Conservation (phyloP, 2,329 filamentous ascomycete genomes). For the Colletotrichum viniferum region DNA sequence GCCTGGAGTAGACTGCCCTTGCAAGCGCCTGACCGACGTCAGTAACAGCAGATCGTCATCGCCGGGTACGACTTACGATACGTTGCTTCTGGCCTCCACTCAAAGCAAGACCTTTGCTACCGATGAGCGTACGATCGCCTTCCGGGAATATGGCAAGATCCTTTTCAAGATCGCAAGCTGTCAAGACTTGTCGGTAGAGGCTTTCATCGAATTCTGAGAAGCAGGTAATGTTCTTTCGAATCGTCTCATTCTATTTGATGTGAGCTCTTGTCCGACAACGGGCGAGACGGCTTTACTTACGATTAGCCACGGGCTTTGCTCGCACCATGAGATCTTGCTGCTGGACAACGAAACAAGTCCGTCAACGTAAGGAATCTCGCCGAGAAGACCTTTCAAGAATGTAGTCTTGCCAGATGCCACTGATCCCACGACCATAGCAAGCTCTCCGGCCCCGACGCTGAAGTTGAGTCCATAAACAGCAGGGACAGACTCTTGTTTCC, state of each 20-base stretch:
- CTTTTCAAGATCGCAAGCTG: slow-evolving; percentile 35
- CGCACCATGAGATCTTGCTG: slow-evolving; percentile 31
- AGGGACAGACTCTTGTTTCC: slow-evolving; percentile 30
- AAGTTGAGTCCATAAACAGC: slow-evolving; percentile 37
- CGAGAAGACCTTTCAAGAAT: slow-evolving; percentile 43
- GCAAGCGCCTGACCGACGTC: slow-evolving; percentile 35
- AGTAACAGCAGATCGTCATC: not conserved
- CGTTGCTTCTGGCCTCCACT: slow-evolving; percentile 53
- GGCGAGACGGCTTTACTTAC: slow-evolving; percentile 17
- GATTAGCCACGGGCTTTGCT: slow-evolving; percentile 38
- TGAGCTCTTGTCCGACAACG: not conserved
- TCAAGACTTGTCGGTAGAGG: slow-evolving; percentile 29
- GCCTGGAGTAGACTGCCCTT: slow-evolving; percentile 39
- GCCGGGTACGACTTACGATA: slow-evolving; percentile 30
- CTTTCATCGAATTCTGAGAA: slow-evolving; percentile 28
- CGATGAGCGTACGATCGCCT: slow-evolving; percentile 43
- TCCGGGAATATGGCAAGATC: slow-evolving; percentile 35
- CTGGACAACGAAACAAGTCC: slow-evolving; percentile 24
- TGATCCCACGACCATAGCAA: slow-evolving; percentile 47
- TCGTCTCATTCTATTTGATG: slow-evolving; percentile 31
- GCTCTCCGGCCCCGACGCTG: slow-evolving; percentile 28
- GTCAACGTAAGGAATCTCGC: slow-evolving; percentile 28
- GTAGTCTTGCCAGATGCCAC: slow-evolving; percentile 51
- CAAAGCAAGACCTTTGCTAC: slow-evolving; percentile 48
- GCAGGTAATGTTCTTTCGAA: slow-evolving; percentile 39